These are phyloP conservation scores for Peronospora farinosa DNA, from an alignment of 352 stramenopile species.

Conservation along the genomic window DNA sequence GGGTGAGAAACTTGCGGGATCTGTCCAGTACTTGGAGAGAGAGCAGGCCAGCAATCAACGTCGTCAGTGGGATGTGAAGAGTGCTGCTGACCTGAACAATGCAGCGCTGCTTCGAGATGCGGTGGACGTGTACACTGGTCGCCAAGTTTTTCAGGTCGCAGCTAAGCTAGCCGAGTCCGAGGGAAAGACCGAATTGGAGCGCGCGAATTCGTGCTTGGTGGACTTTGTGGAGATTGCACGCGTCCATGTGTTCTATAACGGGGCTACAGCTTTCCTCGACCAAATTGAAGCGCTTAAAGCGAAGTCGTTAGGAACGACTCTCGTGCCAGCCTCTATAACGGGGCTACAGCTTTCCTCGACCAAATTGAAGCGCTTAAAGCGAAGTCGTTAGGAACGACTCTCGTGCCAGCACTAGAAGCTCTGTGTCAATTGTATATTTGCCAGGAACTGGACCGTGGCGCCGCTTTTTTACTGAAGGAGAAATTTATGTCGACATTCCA, in stretches of 20 bases:
- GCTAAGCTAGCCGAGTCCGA: constrained; percentile 28
- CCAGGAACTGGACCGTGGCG: constrained; percentile 53
- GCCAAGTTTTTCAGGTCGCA: constrained; percentile 38
- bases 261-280: constrained; percentile 50
- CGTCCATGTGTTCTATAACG: constrained; percentile 74
- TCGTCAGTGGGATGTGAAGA: constrained; percentile 31
- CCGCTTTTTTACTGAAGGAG: constrained; percentile 52
- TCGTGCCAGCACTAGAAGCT: constrained; percentile 48
- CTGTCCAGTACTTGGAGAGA: constrained; percentile 56
- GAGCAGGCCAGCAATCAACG: constrained; percentile 12
- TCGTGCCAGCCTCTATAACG: constrained; percentile 66
- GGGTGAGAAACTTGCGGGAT: constrained; percentile 47
- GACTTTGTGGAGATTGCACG: constrained; percentile 64
- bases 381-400: constrained; percentile 9
- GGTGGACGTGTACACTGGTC: constrained; percentile 51
- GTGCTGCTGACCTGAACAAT: constrained; percentile 30
- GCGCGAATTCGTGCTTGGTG: constrained; percentile 66
- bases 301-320: constrained; percentile 9
- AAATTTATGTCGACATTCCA: constrained; percentile 53
- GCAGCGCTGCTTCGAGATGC: constrained; percentile 30
- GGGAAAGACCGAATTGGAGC: constrained; percentile 31
- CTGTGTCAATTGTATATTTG: constrained; percentile 77
- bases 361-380: too few species aligned
- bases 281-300: constrained; percentile 43
- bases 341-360: constrained; percentile 50